These are phyloP conservation scores for Alternaria longipes DNA, from an alignment of 2,329 filamentous ascomycete genomes.

Conservation along the genomic window DNA sequence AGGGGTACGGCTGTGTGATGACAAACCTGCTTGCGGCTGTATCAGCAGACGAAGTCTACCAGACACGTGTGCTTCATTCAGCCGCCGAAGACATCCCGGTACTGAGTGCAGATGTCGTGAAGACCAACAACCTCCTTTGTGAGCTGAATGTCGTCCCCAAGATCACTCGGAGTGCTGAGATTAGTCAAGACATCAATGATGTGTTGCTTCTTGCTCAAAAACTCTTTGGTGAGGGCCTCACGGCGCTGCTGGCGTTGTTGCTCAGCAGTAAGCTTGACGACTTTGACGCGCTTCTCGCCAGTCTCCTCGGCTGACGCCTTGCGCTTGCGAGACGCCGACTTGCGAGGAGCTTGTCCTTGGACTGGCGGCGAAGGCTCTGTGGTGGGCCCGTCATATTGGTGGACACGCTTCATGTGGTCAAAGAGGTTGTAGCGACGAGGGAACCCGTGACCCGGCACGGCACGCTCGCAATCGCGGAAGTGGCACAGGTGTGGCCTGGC, in stretches of 20 bases:
- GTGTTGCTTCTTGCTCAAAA: conserved; percentile 46
- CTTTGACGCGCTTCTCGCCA: conserved; percentile 48
- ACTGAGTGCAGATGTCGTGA: conserved; percentile 47
- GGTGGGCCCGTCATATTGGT: conserved; percentile 64
- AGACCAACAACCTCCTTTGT: conserved; percentile 47
- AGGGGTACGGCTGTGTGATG: conserved; percentile 29
- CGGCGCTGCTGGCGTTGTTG: conserved; percentile 47
- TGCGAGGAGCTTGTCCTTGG: conserved; percentile 37
- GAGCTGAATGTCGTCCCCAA: conserved; percentile 46
- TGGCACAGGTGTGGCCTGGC: conserved; percentile 91
- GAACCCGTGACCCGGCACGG: conserved; percentile 84
- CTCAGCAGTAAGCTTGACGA: conserved; percentile 43
- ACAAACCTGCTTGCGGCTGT: conserved; percentile 42
- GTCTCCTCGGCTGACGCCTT: conserved; percentile 45
- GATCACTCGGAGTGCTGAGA: conserved; percentile 46
- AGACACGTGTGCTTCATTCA: conserved; percentile 35
- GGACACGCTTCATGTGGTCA: conserved; percentile 97
- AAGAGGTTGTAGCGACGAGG: conserved; percentile 94
- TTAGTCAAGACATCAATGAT: conserved; percentile 46
- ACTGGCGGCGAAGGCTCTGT: conserved; percentile 45
- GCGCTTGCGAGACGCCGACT: conserved; percentile 45
- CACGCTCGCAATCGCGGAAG: conserved; percentile 86
- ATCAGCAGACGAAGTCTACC: conserved; percentile 30
- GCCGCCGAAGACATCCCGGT: conserved; percentile 43
- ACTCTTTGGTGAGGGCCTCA: conserved; percentile 42